phyloP scores from a whole-genome alignment of 129 eudicot genomes.

The Pittosporum tobira region DNA sequence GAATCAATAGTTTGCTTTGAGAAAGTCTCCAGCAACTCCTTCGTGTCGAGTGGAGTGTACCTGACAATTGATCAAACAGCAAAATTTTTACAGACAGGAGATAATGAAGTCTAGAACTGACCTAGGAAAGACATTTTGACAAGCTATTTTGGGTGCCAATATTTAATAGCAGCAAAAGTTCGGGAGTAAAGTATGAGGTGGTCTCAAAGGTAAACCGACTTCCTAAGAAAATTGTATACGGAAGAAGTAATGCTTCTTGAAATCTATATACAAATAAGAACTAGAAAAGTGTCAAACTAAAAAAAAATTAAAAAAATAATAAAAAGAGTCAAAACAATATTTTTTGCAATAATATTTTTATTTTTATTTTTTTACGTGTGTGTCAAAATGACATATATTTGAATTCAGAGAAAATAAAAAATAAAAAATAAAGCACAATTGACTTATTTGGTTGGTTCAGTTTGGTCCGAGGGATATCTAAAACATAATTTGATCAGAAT shows the following conservation, averaged over 20 bases:
- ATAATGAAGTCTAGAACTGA: background rate
- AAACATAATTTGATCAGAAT: background rate
- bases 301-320: no score
- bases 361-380: background rate
- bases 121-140: background rate
- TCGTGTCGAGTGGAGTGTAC: slow-evolving; percentile 75
- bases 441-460: no score
- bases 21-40: slow-evolving; percentile 67
- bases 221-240: background rate
- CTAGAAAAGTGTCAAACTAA: no score
- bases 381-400: no score
- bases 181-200: background rate
- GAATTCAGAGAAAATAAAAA: no score
- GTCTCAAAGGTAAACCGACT: background rate
- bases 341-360: no score
- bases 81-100: slow-evolving; percentile 4
- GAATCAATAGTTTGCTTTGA: slow-evolving; percentile 68
- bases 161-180: background rate
- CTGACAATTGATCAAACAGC: slow-evolving; percentile 27
- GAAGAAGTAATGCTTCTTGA: no score
- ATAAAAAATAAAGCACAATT: no score
- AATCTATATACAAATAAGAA: no score
- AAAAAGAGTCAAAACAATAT: no score
- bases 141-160: background rate
- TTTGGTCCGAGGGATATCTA: no score